Conservation (phyloP, 2,329 filamentous ascomycete species). For the Macrophomina tecta region DNA sequence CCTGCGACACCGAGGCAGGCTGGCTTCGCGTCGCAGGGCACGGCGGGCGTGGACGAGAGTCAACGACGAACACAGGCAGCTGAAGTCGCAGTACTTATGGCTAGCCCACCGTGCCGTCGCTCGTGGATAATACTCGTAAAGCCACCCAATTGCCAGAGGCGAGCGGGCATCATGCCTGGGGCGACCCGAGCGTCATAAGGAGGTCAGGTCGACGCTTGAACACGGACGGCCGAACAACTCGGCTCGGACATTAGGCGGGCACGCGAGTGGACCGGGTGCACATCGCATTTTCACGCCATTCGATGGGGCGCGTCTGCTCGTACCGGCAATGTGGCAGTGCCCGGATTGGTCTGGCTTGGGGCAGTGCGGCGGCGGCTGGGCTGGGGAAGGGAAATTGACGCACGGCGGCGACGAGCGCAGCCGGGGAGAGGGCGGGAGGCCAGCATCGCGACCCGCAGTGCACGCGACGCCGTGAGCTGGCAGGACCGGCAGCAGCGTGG, state of each 20-base stretch:
- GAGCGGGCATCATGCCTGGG: not conserved
- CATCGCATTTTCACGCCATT: conserved; percentile 27
- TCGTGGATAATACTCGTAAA: not conserved
- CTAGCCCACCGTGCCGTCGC: not conserved
- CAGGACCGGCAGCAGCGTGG: not conserved
- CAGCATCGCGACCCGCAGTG: conserved; percentile 14
- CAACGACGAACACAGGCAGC: not conserved
- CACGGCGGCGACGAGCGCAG: not conserved
- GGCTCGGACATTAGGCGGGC: conserved; percentile 22
- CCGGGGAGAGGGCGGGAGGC: conserved; percentile 1
- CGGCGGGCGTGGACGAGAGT: not conserved
- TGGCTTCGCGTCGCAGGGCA: not conserved
- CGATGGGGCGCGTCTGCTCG: conserved; percentile 11
- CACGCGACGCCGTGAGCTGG: conserved; percentile 1
- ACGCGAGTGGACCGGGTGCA: conserved; percentile 20
- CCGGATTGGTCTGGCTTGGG: conserved; percentile 10
- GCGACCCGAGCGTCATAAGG: not conserved
- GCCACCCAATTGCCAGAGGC: not conserved
- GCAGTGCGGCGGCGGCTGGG: conserved; percentile 15
- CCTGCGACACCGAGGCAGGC: not conserved
- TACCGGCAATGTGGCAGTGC: conserved; percentile 24
- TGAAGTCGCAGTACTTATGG: conserved; percentile 3
- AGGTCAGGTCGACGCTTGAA: conserved; percentile 2
- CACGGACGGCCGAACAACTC: conserved; percentile 4
- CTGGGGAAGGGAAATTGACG: conserved; percentile 19